Evolutionary conservation across 257 asterid genomes (phyloP).

Genomic region (Ehretia macrophylla): DNA sequence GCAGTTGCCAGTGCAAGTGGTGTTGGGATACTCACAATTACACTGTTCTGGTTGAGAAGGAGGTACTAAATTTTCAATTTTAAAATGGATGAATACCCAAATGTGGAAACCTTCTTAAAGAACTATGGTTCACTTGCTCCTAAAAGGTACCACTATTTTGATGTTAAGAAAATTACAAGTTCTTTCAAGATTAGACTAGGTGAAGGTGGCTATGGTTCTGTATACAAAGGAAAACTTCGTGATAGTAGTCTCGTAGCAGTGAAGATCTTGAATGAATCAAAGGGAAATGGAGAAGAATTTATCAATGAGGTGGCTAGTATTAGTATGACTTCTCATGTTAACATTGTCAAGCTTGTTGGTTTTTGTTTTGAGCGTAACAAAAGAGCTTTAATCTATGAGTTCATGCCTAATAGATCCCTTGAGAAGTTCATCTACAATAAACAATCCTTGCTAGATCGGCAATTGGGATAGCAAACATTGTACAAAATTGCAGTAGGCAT

Average conservation of each 20-base stretch:
- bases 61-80: not conserved
- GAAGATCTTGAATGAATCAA: not conserved
- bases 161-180: slow-evolving; percentile 8
- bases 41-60: not conserved
- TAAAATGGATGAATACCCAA: not conserved
- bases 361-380: not conserved
- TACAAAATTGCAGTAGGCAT: slow-evolving; percentile 26
- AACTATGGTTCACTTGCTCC: slow-evolving; percentile 2
- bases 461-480: not conserved
- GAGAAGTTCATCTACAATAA: not conserved
- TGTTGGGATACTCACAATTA: not conserved
- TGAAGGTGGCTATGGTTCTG: slow-evolving; percentile 16
- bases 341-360: slow-evolving; percentile 1
- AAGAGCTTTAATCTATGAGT: not conserved
- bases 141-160: slow-evolving; percentile 6
- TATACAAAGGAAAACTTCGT: too few relatives aligned
- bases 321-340: slow-evolving; percentile 8
- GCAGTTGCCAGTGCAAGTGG: slow-evolving; percentile 1
- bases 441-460: too few relatives aligned
- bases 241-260: too few relatives aligned
- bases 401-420: not conserved
- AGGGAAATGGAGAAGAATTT: slow-evolving; percentile 1
- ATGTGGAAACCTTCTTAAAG: slow-evolving; percentile 5
- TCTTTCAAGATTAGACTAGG: slow-evolving; percentile 7
- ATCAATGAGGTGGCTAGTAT: slow-evolving; percentile 1